Conservation (phyloP, 495 filamentous ascomycete species). For the Hyphodiscus hymeniophilus region DNA sequence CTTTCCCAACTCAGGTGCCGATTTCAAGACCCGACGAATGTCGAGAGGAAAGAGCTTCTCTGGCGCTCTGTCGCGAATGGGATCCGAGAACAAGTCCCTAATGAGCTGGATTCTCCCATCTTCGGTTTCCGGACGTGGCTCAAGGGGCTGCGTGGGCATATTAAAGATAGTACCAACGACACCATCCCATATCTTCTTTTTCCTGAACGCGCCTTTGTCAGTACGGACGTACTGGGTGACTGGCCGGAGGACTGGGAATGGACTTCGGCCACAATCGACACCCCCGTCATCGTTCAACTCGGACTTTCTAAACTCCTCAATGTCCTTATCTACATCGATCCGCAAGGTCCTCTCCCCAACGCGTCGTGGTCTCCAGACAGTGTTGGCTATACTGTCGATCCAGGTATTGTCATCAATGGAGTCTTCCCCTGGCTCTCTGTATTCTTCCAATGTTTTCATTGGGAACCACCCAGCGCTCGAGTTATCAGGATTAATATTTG, state of each 20-base stretch:
- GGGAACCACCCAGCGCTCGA: conserved; percentile 11
- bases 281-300: conserved; percentile 12
- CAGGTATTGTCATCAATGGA: not conserved
- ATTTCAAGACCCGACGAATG: conserved; percentile 6
- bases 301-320: conserved; percentile 1
- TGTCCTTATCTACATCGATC: conserved; percentile 10
- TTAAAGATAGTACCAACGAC: conserved; percentile 22
- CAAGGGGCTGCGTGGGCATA: conserved; percentile 14
- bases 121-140: not conserved
- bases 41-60: conserved; percentile 12
- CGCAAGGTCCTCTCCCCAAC: conserved; percentile 12
- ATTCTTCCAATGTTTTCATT: conserved; percentile 13
- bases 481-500: not conserved
- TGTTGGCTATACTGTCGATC: conserved; percentile 11
- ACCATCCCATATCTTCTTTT: conserved; percentile 18
- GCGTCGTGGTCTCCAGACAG: conserved; percentile 13
- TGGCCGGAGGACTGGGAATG: conserved; percentile 14
- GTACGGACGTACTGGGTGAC: conserved; percentile 6
- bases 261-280: conserved; percentile 20
- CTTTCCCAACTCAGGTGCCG: not conserved
- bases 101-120: conserved; percentile 1
- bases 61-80: conserved; percentile 4
- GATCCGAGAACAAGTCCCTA: conserved; percentile 4
- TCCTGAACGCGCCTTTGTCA: conserved; percentile 2
- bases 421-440: not conserved